phyloP scores from a whole-genome alignment of 768 basidiomycete species.

The Pholiota molesta region DNA sequence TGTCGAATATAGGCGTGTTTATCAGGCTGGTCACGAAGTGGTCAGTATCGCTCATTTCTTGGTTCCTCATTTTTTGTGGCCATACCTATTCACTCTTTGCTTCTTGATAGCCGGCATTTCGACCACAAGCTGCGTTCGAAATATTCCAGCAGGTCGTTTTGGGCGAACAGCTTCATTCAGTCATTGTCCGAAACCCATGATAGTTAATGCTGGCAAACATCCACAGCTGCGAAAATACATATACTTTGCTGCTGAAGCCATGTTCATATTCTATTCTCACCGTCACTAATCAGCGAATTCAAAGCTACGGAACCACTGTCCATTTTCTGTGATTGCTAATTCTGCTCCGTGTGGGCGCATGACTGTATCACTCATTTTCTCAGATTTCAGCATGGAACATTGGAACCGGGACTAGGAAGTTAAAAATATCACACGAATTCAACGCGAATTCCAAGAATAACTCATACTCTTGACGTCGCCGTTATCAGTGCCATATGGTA shows the following conservation, averaged over 20 bases:
- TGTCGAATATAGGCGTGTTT: conserved; percentile 47
- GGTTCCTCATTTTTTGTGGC: neutral
- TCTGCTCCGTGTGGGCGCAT: too few species aligned
- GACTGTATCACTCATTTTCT: too few species aligned
- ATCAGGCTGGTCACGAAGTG: conserved; percentile 62
- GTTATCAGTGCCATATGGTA: conserved; percentile 4
- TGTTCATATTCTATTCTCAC: too few species aligned
- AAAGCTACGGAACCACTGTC: too few species aligned
- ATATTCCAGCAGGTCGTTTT: conserved; percentile 61
- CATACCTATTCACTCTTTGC: neutral
- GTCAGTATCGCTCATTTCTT: conserved; percentile 36
- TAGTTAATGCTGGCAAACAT: neutral
- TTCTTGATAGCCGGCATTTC: conserved; percentile 55
- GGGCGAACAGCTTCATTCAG: conserved; percentile 57
- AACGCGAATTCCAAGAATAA: neutral
- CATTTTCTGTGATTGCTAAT: too few species aligned
- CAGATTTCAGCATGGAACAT: too few species aligned
- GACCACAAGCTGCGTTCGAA: conserved; percentile 57
- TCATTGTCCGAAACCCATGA: conserved; percentile 15
- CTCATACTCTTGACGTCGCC: neutral
- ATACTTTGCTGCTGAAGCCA: too few species aligned
- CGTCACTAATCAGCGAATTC: too few species aligned
- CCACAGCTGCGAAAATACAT: too few species aligned
- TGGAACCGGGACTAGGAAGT: too few species aligned
- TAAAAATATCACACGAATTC: too few species aligned